Conservation (phyloP, 805 yeast species). For the Hanseniaspora jakobsenii region DNA sequence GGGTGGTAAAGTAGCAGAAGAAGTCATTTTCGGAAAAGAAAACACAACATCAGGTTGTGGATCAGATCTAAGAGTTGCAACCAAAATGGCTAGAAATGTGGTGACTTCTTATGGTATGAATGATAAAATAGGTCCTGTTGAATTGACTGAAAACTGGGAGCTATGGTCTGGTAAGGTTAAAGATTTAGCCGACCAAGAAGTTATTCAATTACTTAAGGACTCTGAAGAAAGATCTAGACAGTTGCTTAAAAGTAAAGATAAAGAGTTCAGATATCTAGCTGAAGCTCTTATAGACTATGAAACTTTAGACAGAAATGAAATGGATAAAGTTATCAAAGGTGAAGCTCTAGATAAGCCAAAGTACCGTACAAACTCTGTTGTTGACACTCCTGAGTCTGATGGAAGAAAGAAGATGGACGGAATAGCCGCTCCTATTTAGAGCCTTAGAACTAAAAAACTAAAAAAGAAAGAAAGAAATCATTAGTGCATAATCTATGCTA, state of each 20-base stretch:
- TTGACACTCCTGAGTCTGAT: slow-evolving; percentile 41
- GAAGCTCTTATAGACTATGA: slow-evolving; percentile 91
- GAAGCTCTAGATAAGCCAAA: slow-evolving; percentile 59
- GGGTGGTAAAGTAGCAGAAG: slow-evolving; percentile 99
- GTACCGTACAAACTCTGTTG: slow-evolving; percentile 62
- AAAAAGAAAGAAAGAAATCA: not conserved
- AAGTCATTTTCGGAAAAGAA: slow-evolving; percentile 76
- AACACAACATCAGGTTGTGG: slow-evolving; percentile 94
- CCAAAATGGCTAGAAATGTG: slow-evolving; percentile 90
- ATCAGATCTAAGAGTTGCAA: slow-evolving; percentile 79
- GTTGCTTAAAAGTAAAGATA: slow-evolving; percentile 46
- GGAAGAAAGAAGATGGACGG: slow-evolving; percentile 32
- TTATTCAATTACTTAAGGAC: slow-evolving; percentile 56
- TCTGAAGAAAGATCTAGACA: slow-evolving; percentile 72
- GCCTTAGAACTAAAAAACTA: not conserved
- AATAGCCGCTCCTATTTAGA: slow-evolving; percentile 3
- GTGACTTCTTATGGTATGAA: slow-evolving; percentile 96
- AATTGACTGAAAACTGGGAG: slow-evolving; percentile 81
- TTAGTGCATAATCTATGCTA: not conserved
- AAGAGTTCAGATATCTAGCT: slow-evolving; percentile 77
- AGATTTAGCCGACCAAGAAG: slow-evolving; percentile 87
- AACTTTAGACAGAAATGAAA: slow-evolving; percentile 82
- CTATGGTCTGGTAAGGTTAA: slow-evolving; percentile 84
- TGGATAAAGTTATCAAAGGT: slow-evolving; percentile 74
- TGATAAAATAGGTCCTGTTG: slow-evolving; percentile 83